A percentile compares a stretch with the other conserved stretches of the same genome.
Evolutionary conservation across 1,284 basidiomycete genomes (phyloP).

Genomic region (Marasmius fiardii): DNA sequence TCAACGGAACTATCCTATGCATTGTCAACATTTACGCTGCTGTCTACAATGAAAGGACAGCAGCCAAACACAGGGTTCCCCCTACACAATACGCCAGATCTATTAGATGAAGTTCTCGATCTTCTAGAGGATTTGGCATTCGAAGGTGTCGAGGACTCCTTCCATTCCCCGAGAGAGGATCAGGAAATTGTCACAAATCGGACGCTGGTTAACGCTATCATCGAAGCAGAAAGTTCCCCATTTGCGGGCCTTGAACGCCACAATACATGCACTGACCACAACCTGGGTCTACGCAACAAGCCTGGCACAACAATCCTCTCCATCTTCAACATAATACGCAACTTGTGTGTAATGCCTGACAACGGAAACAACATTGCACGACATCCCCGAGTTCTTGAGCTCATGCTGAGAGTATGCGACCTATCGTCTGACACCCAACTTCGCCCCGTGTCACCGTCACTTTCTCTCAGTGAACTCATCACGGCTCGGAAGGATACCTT

Average conservation of each 20-base stretch:
- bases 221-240: constrained; percentile 53
- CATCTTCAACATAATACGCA: constrained; percentile 82
- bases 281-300: constrained; percentile 53
- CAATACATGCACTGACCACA: constrained; percentile 45
- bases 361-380: constrained; percentile 70
- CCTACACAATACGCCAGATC: constrained; percentile 73
- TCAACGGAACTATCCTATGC: constrained; percentile 87
- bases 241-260: constrained; percentile 52
- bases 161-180: constrained; percentile 28
- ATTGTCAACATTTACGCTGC: constrained; percentile 83
- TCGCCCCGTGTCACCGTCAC: constrained; percentile 46
- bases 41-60: constrained; percentile 73
- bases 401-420: constrained; percentile 66
- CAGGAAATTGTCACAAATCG: constrained; percentile 55
- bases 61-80: constrained; percentile 66
- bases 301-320: constrained; percentile 69
- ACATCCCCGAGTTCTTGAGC: constrained; percentile 61
- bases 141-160: constrained; percentile 45
- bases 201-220: constrained; percentile 55
- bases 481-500: constrained; percentile 78
- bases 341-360: constrained; percentile 74
- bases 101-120: constrained; percentile 87
- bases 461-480: constrained; percentile 73
- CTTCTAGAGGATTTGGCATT: constrained; percentile 84
- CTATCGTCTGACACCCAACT: constrained; percentile 40